Percentiles rank a stretch among this genome's conserved stretches.
Conservation (phyloP, 495 filamentous ascomycete genomes). For the Daldinia caldariorum region DNA sequence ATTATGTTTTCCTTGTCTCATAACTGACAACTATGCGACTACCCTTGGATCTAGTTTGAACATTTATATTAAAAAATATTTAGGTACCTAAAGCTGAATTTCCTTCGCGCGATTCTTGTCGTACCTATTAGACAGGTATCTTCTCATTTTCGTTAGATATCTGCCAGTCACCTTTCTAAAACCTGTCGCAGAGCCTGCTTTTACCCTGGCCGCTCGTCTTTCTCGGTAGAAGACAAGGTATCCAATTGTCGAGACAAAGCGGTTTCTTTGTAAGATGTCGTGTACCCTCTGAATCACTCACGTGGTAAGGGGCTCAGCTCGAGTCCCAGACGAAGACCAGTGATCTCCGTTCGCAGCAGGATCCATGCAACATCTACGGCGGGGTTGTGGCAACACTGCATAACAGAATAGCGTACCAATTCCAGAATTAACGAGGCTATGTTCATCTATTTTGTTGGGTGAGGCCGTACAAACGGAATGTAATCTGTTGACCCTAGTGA, state of each 20-base stretch:
- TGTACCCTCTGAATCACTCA: not conserved
- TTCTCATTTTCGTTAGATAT: not conserved
- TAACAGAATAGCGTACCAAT: not conserved
- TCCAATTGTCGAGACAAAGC: not conserved
- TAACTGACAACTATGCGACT: too few species aligned
- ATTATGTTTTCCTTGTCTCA: too few species aligned
- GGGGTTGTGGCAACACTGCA: not conserved
- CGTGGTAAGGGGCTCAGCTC: not conserved
- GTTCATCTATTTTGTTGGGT: not conserved
- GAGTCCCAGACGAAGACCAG: not conserved
- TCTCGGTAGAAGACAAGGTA: not conserved
- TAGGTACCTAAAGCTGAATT: too few species aligned
- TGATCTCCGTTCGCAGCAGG: slow-evolving; percentile 3
- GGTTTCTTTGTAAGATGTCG: not conserved
- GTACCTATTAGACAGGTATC: not conserved
- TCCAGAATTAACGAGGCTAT: not conserved
- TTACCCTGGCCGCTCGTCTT: slow-evolving; percentile 2
- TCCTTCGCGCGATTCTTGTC: too few species aligned
- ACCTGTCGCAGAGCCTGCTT: not conserved
- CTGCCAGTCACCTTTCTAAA: not conserved
- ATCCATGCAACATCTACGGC: not conserved
- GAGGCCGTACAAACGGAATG: not conserved
- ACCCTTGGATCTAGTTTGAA: too few species aligned
- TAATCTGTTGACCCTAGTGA: not conserved
- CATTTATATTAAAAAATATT: not conserved